phyloP scores from a whole-genome alignment of 1,284 basidiomycete genomes.

The Pisolithus thermaeus region DNA sequence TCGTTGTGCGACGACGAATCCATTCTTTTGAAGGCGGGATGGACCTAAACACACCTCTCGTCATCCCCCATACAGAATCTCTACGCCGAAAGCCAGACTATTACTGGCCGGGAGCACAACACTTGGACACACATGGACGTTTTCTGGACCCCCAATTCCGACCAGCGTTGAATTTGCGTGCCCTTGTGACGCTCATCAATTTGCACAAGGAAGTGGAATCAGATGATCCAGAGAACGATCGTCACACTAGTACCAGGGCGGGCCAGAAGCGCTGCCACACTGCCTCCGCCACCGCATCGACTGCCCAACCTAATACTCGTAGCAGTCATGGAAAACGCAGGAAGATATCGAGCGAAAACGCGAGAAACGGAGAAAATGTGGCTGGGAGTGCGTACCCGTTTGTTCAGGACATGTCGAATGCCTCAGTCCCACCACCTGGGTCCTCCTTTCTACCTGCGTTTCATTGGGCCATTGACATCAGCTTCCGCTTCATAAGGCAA shows the following conservation, averaged over 20 bases:
- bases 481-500: conserved; percentile 35
- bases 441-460: conserved; percentile 31
- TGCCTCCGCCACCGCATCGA: no score
- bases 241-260: neutral
- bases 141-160: conserved; percentile 14
- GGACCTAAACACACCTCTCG: no score
- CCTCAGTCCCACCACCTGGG: conserved; percentile 3
- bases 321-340: conserved; percentile 13
- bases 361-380: neutral
- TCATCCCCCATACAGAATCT: conserved; percentile 16
- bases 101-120: conserved; percentile 23
- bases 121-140: neutral
- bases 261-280: neutral
- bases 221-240: conserved; percentile 1
- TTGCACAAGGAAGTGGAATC: neutral
- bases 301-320: no score
- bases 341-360: neutral
- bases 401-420: conserved; percentile 10
- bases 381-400: conserved; percentile 19
- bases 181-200: conserved; percentile 18
- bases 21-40: no score
- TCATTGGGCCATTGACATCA: conserved; percentile 37
- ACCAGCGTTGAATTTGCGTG: conserved; percentile 25
- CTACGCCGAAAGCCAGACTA: conserved; percentile 19
- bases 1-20: no score